phyloP scores from a whole-genome alignment of 352 stramenopile species.

The Phytophthora quininea region DNA sequence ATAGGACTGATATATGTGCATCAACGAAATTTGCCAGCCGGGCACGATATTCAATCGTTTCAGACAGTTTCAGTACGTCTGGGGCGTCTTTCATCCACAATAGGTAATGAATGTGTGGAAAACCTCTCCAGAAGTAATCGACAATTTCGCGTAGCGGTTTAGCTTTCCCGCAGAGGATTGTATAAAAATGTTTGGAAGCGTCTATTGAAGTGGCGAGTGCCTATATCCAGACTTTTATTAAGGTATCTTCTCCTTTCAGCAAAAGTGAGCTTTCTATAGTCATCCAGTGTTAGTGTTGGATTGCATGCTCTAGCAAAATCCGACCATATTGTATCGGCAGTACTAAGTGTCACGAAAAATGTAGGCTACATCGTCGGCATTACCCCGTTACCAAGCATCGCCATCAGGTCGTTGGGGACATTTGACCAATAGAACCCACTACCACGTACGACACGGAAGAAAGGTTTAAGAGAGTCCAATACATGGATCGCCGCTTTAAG shows the following conservation, averaged over 20 bases:
- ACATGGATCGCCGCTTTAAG: neutral
- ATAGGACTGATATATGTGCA: too few relatives aligned
- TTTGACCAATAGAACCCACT: constrained; percentile 21
- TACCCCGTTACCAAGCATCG: constrained; percentile 16
- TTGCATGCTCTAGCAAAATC: neutral
- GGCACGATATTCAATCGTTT: constrained; percentile 3
- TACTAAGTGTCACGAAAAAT: neutral
- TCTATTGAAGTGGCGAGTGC: too few relatives aligned
- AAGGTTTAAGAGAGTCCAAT: constrained; percentile 11
- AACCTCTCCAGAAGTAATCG: constrained; percentile 26
- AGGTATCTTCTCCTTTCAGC: neutral
- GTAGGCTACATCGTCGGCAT: neutral
- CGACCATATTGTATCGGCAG: neutral
- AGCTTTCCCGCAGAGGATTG: neutral
- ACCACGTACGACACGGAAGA: constrained; percentile 17
- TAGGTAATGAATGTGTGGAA: constrained; percentile 18
- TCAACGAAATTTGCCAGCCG: constrained; percentile 5
- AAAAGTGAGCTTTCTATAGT: neutral
- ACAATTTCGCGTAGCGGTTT: constrained; percentile 15
- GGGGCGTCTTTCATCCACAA: constrained; percentile 21
- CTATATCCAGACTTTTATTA: constrained; percentile 20
- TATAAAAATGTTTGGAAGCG: constrained; percentile 17
- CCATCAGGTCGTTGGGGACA: constrained; percentile 16
- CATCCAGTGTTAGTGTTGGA: neutral
- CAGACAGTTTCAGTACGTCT: constrained; percentile 5